Conservation (phyloP, 225 moss, liverwort and hornwort species). For the Bryoerythrophyllum caledonicum region DNA sequence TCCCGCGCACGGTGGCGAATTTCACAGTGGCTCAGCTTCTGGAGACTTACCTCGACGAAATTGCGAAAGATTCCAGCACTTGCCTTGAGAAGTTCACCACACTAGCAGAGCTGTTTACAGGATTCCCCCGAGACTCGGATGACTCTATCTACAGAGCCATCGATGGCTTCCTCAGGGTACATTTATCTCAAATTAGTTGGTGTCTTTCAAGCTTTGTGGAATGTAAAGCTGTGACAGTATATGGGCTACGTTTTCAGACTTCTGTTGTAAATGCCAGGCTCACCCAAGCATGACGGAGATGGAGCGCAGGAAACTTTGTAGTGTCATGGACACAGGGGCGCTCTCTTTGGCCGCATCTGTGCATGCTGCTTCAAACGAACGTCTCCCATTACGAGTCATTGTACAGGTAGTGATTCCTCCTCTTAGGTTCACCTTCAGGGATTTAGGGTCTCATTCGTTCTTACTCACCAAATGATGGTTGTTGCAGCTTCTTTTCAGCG, state of each 20-base stretch:
- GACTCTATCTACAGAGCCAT: conserved; percentile 86
- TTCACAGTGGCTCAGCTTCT: conserved; percentile 86
- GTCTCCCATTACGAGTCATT: conserved; percentile 51
- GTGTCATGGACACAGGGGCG: conserved; percentile 40
- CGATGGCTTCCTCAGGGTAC: conserved; percentile 82
- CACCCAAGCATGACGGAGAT: conserved; percentile 46
- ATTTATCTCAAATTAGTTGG: not conserved
- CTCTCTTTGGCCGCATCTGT: conserved; percentile 41
- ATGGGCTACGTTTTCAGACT: not conserved
- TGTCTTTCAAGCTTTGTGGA: not conserved
- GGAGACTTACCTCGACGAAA: conserved; percentile 80
- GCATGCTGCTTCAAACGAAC: conserved; percentile 56
- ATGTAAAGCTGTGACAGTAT: not conserved
- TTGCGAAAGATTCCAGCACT: conserved; percentile 75
- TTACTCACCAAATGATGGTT: not conserved
- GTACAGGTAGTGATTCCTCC: conserved; percentile 37
- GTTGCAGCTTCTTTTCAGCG: conserved; percentile 51
- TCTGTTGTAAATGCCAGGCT: conserved; percentile 26
- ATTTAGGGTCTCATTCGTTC: too few species aligned
- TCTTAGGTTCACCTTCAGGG: not conserved
- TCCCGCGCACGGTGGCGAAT: conserved; percentile 31
- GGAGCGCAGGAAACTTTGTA: conserved; percentile 47
- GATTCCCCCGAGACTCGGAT: conserved; percentile 78
- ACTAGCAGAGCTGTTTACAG: conserved; percentile 67
- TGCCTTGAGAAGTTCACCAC: conserved; percentile 57